These are phyloP conservation scores for Cetradonia linearis DNA, from an alignment of 495 filamentous ascomycete genomes.

Conservation along the genomic window DNA sequence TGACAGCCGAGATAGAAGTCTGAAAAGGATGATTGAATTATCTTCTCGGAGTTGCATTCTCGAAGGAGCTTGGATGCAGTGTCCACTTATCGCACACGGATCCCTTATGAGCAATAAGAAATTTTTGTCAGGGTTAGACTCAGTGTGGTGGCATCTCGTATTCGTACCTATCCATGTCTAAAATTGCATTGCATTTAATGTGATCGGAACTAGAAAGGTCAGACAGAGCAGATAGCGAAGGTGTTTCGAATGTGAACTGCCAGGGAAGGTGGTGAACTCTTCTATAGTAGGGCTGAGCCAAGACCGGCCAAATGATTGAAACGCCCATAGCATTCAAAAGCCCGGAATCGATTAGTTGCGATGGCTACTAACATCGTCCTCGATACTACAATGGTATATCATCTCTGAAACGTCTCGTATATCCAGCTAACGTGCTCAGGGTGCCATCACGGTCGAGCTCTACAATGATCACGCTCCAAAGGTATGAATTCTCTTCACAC, in stretches of 20 bases:
- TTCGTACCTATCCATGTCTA: not conserved
- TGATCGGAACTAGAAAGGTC: not conserved
- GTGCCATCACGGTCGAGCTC: slow-evolving; percentile 77
- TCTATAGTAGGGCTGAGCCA: slow-evolving; percentile 1
- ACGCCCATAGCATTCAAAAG: not conserved
- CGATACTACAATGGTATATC: slow-evolving; percentile 70
- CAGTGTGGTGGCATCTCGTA: not conserved
- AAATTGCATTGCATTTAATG: not conserved
- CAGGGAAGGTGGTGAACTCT: no score
- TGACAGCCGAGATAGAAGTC: not conserved
- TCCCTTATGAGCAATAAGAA: not conserved
- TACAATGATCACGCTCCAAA: slow-evolving; percentile 73
- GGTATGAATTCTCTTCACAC: slow-evolving; percentile 28
- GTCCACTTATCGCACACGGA: not conserved
- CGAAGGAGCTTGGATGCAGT: not conserved
- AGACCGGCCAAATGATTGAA: not conserved
- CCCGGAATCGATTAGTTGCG: not conserved
- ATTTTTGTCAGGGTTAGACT: not conserved
- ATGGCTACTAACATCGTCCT: slow-evolving; percentile 72
- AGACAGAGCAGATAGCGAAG: no score
- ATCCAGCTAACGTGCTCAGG: slow-evolving; percentile 39
- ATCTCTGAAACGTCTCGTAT: not conserved
- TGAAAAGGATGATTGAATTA: not conserved
- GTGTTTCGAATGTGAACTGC: no score
- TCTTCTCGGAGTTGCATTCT: not conserved